Conservation (phyloP, 176 grass and related monocot species). For the Ananas comosus region DNA sequence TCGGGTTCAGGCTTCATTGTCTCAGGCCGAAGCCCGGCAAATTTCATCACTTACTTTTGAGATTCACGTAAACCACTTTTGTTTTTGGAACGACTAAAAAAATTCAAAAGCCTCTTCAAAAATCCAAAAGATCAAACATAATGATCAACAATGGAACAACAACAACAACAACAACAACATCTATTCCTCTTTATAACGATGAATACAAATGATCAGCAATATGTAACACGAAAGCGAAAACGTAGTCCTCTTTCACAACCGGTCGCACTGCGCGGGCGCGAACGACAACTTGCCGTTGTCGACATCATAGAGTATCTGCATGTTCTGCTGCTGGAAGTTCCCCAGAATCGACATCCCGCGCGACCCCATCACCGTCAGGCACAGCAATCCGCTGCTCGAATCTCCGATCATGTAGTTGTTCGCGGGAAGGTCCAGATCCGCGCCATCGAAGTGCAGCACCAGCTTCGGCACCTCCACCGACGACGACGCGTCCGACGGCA, state of each 20-base stretch:
- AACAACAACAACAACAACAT: too few species aligned
- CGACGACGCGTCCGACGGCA: conserved; percentile 25
- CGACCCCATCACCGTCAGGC: not conserved
- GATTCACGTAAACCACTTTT: too few species aligned
- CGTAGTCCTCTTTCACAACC: not conserved
- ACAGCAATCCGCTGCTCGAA: not conserved
- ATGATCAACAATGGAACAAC: too few species aligned
- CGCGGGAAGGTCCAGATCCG: conserved; percentile 30
- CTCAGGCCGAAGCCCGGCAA: too few species aligned
- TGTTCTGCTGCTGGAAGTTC: conserved; percentile 61
- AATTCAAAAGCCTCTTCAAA: too few species aligned
- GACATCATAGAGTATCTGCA: conserved; percentile 45
- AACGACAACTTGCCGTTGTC: conserved; percentile 41
- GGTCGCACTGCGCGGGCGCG: conserved; percentile 31
- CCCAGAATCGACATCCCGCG: conserved; percentile 5
- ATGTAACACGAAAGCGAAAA: not conserved
- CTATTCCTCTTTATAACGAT: too few species aligned
- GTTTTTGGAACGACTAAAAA: too few species aligned
- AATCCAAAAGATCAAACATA: too few species aligned
- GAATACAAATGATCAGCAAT: too few species aligned
- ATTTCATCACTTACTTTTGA: too few species aligned
- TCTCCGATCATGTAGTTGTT: conserved; percentile 21
- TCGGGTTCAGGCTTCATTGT: too few species aligned
- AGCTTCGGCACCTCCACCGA: conserved; percentile 34
- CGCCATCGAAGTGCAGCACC: conserved; percentile 33